phyloP scores from a whole-genome alignment of 352 stramenopile species.

The Globisporangium abappressorium region DNA sequence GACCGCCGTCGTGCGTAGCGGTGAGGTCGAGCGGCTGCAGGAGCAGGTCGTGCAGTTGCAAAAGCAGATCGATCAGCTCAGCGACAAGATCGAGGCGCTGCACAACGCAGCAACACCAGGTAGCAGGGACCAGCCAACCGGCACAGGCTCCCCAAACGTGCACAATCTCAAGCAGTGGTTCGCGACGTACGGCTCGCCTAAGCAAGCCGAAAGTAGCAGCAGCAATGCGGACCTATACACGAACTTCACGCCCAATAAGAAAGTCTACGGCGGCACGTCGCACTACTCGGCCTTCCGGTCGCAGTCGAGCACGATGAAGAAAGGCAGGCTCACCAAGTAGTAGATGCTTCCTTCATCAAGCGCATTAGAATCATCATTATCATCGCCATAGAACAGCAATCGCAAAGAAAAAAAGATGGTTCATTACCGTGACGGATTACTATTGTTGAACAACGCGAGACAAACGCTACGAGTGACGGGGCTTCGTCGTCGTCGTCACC shows the following conservation, averaged over 20 bases:
- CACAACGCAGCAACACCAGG: constrained; percentile 11
- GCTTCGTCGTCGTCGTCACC: constrained; percentile 9
- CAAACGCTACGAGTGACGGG: constrained; percentile 3
- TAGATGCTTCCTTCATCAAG: not conserved
- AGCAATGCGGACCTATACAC: constrained; percentile 45
- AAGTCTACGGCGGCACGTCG: constrained; percentile 73
- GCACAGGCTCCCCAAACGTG: constrained; percentile 23
- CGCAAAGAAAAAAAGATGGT: constrained; percentile 6
- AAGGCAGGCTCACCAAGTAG: constrained; percentile 64
- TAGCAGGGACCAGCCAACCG: not conserved
- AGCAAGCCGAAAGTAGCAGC: constrained; percentile 25
- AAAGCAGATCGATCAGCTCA: constrained; percentile 69
- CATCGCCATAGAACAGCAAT: constrained; percentile 3
- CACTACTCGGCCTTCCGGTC: constrained; percentile 72
- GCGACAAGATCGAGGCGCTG: constrained; percentile 40
- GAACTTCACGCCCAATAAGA: constrained; percentile 60
- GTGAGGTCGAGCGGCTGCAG: constrained; percentile 60
- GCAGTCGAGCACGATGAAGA: constrained; percentile 73
- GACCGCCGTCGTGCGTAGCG: constrained; percentile 46
- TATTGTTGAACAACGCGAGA: constrained; percentile 3
- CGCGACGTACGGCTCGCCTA: constrained; percentile 56
- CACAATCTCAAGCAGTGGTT: constrained; percentile 77
- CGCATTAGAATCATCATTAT: not conserved
- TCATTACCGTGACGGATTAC: constrained; percentile 7
- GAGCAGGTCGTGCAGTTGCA: constrained; percentile 58